Base-by-base conservation (phyloP, 2,329 filamentous ascomycete species). In the Fusarium foetens region DNA sequence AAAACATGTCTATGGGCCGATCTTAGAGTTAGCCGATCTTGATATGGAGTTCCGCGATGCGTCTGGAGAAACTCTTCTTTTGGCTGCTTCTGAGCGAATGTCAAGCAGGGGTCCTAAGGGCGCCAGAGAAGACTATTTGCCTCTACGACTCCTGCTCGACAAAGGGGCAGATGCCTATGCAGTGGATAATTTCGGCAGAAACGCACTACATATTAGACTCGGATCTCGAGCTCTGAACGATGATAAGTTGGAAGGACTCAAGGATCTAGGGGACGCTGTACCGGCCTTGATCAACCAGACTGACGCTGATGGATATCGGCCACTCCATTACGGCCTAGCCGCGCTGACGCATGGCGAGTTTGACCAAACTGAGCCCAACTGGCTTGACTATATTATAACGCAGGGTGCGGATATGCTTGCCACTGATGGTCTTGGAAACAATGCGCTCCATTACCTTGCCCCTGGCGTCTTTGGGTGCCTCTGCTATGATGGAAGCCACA, bases 241-340 rank as follows among this genome's bases (percentile, higher is more conserved):
- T 14, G 33, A 41, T 3, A 68, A 53, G 35, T 21, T 62, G 16
- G 35, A 46, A 16, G 33, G 19, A 5, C 39, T 74, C 45, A 48
- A 59, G 31, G 29, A 60, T 3, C 31, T 75, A 3, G 58, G 43
- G 8, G 29, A 31, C 7, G 57, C 41, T 43, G 25, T 63, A 12
- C 52, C 53, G 6, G 23, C 14, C 10, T 43, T 75, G 1, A 25
- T 75, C 46, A 71, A 72, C 42, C 39, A 68, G 46, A 21, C 46
- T 23, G 73, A 75, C 38, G n/a, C 10, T 38, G 58, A 61, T 25
- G 73, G 73, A 6, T 72, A 64, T 29, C 57, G 45, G 21, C 73
- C 73, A 10, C 39, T 75, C 3, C 68, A 74, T 23, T 74, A 75
- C 31, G 68, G 57, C 3, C 43, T 72, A 13, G 59, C 46, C 6